Percentiles rank a stretch among this genome's conserved stretches.
These are phyloP conservation scores for Arthrobotrys sinensis DNA, from an alignment of 2,329 filamentous ascomycete genomes.

Conservation along the genomic window DNA sequence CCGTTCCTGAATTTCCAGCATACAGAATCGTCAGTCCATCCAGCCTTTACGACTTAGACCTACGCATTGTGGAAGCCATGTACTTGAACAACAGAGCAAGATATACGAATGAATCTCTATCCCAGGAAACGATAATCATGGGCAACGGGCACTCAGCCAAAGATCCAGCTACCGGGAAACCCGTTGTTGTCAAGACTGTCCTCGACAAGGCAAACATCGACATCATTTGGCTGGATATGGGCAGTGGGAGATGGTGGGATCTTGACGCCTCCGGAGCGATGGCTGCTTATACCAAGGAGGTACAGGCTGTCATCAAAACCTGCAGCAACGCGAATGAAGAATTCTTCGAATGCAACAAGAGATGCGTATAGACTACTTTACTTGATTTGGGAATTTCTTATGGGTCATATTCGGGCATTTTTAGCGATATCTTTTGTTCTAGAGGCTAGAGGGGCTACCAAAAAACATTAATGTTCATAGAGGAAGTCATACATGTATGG, in stretches of 20 bases:
- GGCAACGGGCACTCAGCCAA: slow-evolving; percentile 57
- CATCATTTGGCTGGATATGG: slow-evolving; percentile 57
- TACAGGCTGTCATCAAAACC: slow-evolving; percentile 34
- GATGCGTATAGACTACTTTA: slow-evolving; percentile 48
- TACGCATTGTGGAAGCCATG: slow-evolving; percentile 50
- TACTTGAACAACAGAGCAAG: slow-evolving; percentile 54
- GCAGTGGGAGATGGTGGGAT: slow-evolving; percentile 59
- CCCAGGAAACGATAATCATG: slow-evolving; percentile 50
- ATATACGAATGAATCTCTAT: slow-evolving; percentile 18
- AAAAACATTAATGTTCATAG: slow-evolving; percentile 23
- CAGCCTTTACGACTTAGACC: slow-evolving; percentile 36
- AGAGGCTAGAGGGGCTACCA: slow-evolving; percentile 30
- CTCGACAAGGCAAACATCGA: slow-evolving; percentile 39
- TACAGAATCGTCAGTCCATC: slow-evolving; percentile 48
- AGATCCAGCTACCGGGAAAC: slow-evolving; percentile 41
- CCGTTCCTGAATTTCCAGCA: slow-evolving; percentile 44
- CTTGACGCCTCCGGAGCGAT: slow-evolving; percentile 55
- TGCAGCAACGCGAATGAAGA: slow-evolving; percentile 57
- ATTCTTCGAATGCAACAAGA: slow-evolving; percentile 45
- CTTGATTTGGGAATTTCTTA: slow-evolving; percentile 27
- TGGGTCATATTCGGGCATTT: slow-evolving; percentile 24
- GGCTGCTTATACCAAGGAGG: slow-evolving; percentile 55
- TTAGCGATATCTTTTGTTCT: slow-evolving; percentile 16
- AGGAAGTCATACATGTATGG: slow-evolving; percentile 16
- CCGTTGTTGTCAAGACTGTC: slow-evolving; percentile 52